Base-by-base conservation (phyloP, 495 filamentous ascomycete genomes). In the Penicillium steckii region DNA sequence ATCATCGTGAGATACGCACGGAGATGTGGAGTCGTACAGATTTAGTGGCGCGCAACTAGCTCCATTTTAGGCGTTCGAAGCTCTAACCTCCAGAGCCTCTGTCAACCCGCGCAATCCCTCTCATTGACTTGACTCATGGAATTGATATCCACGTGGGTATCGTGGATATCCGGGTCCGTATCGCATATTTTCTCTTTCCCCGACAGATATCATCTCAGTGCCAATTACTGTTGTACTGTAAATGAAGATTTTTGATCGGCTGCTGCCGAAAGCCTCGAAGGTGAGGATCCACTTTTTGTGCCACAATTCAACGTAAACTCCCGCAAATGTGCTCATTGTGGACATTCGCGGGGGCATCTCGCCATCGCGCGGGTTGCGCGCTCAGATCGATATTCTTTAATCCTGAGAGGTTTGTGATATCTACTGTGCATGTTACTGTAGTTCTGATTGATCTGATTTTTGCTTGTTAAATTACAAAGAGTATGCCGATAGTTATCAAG, bases 311-410 rank as follows among this genome's bases (percentile, higher is more conserved):
- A 41, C 38, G 38, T 30, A 51, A 56, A 50, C 27, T 24, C 46
- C n/a, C 53, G 42, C 53, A 55, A 55, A 55, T 55, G 17, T 55
- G 53, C 53, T 55, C 53, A 55, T 15, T 32, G 27, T 22, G 13
- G 46, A 44, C 7, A 21, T 22, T 17, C 38, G 35, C n/a, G 21
- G 46, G 46, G n/a, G 19, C 3, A 45, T 18, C 43, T 27, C 29
- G 45, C 27, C n/a, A 38, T 25, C 48, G 42, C 48, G 42, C 33
- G 33, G 33, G n/a, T 37, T 37, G 33, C 33, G 33, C 33, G 33
- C 33, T 37, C 33, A 15, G 33, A 8, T 37, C n/a, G 7, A 37
- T 37, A 15, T 37, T 18, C 46, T 24, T 45, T 8, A 13, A 3
- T 3, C 4, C 41, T 44, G 17, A 4, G 8, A 22, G 41, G 41